Evolutionary conservation across 2,329 filamentous ascomycete genomes (phyloP).

Genomic region (Pezicula neosporulosa): DNA sequence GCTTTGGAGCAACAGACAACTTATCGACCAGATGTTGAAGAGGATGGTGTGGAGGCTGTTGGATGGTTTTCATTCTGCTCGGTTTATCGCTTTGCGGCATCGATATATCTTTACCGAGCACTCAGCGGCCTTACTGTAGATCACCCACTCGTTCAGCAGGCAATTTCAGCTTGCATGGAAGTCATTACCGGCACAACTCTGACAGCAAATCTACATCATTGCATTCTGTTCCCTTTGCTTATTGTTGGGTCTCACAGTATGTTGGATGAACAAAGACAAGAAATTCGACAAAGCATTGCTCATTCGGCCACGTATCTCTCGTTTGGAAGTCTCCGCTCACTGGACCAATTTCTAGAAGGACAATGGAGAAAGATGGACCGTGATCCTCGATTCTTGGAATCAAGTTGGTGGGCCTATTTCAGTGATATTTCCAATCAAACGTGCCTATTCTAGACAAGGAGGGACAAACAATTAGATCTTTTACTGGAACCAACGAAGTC

Average conservation of each 20-base stretch:
- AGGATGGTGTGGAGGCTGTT: slow-evolving; percentile 11
- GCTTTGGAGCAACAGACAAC: slow-evolving; percentile 22
- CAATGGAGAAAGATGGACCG: slow-evolving; percentile 20
- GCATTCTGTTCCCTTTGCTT: slow-evolving; percentile 34
- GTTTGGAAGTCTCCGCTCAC: slow-evolving; percentile 21
- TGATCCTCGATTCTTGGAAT: slow-evolving; percentile 5
- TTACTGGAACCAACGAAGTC: too few relatives aligned
- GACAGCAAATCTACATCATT: slow-evolving; percentile 35
- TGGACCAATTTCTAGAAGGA: slow-evolving; percentile 18
- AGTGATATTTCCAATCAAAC: slow-evolving; percentile 22
- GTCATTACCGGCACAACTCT: slow-evolving; percentile 33
- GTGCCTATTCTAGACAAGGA: slow-evolving; percentile 19
- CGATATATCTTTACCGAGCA: slow-evolving; percentile 40
- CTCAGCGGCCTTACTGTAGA: slow-evolving; percentile 35
- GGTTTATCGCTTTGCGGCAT: slow-evolving; percentile 26
- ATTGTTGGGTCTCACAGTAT: slow-evolving; percentile 34
- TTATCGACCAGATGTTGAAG: slow-evolving; percentile 8
- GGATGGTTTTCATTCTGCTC: slow-evolving; percentile 37
- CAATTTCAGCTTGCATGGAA: slow-evolving; percentile 32
- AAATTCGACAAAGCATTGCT: slow-evolving; percentile 18
- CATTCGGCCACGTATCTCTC: slow-evolving; percentile 18
- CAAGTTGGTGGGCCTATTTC: slow-evolving; percentile 23
- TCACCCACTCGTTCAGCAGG: slow-evolving; percentile 37
- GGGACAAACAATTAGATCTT: neutral
- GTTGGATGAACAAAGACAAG: slow-evolving; percentile 24